Base-by-base conservation (phyloP, 2,329 filamentous ascomycete genomes). In the Talaromyces sp. region DNA sequence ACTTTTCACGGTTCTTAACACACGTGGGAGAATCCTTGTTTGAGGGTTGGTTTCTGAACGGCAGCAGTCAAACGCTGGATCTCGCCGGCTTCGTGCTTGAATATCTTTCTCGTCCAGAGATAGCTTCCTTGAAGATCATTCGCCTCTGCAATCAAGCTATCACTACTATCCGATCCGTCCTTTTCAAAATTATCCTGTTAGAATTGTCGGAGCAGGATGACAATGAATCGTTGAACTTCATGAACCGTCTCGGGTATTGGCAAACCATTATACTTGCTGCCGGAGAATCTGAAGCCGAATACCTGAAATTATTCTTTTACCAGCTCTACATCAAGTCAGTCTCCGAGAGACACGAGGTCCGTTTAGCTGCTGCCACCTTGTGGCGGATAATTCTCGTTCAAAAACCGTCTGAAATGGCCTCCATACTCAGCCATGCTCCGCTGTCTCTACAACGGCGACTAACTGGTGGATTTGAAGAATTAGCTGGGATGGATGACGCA, bases 11-110 rank as follows among this genome's bases (percentile, higher is more conserved):
- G 13, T 90, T 97, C 68, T 88, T 89, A 36, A 82, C 86, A 2
- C 92, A 98, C 73, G 86, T 98, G 75, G 87, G 90, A 0, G 95
- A 99, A 75, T 91, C 92, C 5, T 89, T 97, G 13, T 97, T 95
- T 70, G 95, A 98, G 77, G 95, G 95, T 17, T 97, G 93, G 92
- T 98, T 98, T 73, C 86, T 97, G 68, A 90, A 95, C 69, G 94
- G 94, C 1, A 91, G 91, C 1, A 91, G 93, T 70, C 84, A 88
- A 3, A 85, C 95, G 70, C 84, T 98, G 36, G 93, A 98, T 72
- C 96, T 97, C 71, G 86, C 89, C 3, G 95, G 94, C 1, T 88
- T 89, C 62, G 79, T 97, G 6, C 79, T 99, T 6, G 95, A 99
- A 74, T 94, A 96, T 72, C 82, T 99, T 3, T 92, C 97, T 74